phyloP scores from a whole-genome alignment of 441 rosid species.

The Melastoma candidum region DNA sequence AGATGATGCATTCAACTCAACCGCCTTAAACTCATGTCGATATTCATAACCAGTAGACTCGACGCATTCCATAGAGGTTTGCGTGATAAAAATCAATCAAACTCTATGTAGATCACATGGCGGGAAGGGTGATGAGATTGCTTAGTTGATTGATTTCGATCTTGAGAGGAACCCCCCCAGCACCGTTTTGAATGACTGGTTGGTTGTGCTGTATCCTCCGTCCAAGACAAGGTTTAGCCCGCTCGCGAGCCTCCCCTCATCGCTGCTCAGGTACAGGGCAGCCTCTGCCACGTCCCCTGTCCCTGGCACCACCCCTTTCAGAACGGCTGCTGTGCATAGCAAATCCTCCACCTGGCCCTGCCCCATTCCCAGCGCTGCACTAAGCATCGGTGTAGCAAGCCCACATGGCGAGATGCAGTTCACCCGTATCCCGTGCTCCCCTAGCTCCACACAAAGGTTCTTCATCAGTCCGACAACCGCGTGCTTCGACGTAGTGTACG shows the following conservation, averaged over 20 bases:
- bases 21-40: too few species aligned
- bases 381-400: conserved; percentile 16
- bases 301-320: conserved; percentile 15
- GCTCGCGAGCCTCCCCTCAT: conserved; percentile 26
- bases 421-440: conserved; percentile 31
- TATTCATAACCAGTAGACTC: too few species aligned
- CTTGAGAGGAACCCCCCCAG: not conserved
- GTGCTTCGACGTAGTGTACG: conserved; percentile 28
- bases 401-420: conserved; percentile 33
- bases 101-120: too few species aligned
- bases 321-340: conserved; percentile 7
- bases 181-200: conserved; percentile 8
- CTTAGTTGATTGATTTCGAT: not conserved
- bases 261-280: conserved; percentile 27
- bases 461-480: conserved; percentile 32
- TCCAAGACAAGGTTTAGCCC: conserved; percentile 29
- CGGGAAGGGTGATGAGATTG: too few species aligned
- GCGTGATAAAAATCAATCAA: too few species aligned
- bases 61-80: too few species aligned
- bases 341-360: conserved; percentile 7
- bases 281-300: conserved; percentile 32
- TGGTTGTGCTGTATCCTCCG: conserved; percentile 28
- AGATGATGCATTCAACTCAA: too few species aligned
- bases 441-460: conserved; percentile 33
- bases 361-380: not conserved